These are phyloP conservation scores for Rhodamnia rubescens DNA, from an alignment of 345 rosid genomes.

Conservation along the genomic window DNA sequence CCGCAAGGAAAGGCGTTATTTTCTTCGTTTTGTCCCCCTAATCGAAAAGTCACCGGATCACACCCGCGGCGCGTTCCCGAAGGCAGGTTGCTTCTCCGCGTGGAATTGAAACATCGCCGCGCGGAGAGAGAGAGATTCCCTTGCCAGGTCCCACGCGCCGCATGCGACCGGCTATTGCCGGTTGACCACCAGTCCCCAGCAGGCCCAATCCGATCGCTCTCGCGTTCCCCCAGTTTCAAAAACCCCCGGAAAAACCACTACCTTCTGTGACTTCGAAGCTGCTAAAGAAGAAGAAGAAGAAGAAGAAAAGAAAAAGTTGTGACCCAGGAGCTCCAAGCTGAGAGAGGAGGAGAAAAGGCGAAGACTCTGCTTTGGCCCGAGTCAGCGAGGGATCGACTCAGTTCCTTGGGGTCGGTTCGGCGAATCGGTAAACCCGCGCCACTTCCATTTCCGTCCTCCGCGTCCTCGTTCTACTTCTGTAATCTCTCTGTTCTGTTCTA, in stretches of 20 bases:
- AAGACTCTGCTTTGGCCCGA: not conserved
- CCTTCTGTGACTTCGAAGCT: not conserved
- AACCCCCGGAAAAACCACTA: not conserved
- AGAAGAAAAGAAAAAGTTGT: not conserved
- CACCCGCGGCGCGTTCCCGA: not conserved
- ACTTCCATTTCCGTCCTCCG: not conserved
- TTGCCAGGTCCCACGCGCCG: not conserved
- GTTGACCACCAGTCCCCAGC: not conserved
- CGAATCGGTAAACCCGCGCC: not conserved
- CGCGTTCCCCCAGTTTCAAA: not conserved
- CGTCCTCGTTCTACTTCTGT: not conserved
- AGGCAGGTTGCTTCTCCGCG: constrained; percentile 6
- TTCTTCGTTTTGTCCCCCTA: not conserved
- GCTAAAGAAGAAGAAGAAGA: not conserved
- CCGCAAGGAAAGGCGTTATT: not conserved
- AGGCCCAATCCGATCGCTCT: not conserved
- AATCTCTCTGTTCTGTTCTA: not conserved
- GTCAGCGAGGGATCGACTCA: not conserved
- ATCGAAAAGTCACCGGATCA: not conserved
- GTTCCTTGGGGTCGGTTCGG: not conserved
- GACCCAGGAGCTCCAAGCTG: not conserved
- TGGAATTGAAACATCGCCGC: not conserved
- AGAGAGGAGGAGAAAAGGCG: not conserved
- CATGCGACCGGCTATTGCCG: constrained; percentile 1
- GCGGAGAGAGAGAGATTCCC: not conserved